Evolutionary conservation across 75 land plant genomes (phyloP).

Genomic region (Sequoia sempervirens): DNA sequence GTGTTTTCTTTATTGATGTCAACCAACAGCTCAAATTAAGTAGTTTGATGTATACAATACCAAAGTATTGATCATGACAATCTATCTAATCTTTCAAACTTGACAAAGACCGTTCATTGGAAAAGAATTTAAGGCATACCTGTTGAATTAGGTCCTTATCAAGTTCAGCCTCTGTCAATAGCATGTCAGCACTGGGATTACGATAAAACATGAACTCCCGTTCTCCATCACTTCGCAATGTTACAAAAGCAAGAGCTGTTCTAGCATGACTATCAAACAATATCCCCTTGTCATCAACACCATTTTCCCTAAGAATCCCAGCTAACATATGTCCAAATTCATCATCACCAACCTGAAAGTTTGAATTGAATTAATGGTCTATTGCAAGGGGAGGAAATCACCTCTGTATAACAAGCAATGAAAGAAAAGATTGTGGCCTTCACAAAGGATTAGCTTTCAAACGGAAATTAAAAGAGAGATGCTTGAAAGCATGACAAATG

Average conservation of each 20-base stretch:
- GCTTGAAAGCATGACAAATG: too few species aligned
- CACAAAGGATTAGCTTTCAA: neutral
- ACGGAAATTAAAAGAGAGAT: too few species aligned
- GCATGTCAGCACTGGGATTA: slow-evolving; percentile 54
- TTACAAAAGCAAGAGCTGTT: slow-evolving; percentile 52
- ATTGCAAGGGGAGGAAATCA: too few species aligned
- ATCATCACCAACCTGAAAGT: slow-evolving; percentile 51
- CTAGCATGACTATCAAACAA: slow-evolving; percentile 45
- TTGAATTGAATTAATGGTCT: too few species aligned
- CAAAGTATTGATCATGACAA: neutral
- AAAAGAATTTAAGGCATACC: slow-evolving; percentile 12
- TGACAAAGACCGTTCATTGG: neutral
- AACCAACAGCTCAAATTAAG: too few species aligned
- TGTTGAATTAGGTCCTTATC: slow-evolving; percentile 23
- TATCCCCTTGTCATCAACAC: slow-evolving; percentile 32
- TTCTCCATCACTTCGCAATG: slow-evolving; percentile 42
- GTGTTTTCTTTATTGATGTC: too few species aligned
- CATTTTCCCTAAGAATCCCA: slow-evolving; percentile 30
- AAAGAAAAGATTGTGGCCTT: neutral
- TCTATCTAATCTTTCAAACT: neutral
- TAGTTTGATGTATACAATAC: too few species aligned
- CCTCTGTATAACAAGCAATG: too few species aligned
- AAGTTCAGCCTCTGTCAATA: slow-evolving; percentile 28
- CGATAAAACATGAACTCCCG: slow-evolving; percentile 60
- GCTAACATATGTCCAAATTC: slow-evolving; percentile 61